Base-by-base conservation (phyloP, 352 stramenopile species). In the Pythium apleroticum region DNA sequence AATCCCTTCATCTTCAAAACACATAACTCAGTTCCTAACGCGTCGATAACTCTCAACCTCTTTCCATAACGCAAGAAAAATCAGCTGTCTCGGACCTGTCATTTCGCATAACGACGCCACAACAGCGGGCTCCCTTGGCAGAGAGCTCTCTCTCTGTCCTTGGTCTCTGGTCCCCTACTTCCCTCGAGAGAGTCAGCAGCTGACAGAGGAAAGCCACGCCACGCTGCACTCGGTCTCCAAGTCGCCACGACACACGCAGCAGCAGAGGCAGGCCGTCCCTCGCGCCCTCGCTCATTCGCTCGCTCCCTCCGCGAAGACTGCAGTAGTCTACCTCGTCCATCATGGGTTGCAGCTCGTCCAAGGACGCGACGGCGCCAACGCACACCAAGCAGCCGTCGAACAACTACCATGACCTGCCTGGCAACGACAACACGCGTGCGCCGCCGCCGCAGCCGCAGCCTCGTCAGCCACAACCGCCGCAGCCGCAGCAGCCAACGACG, bases 281-380 rank as follows among this genome's bases (percentile, higher is more conserved):
- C 2, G 35, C 35, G 10, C 14, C 35, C 35, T 41, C 35, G 35
- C 35, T 41, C 43, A 50, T 28, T 50, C 25, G 19, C 35, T 58
- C 45, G n/a, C 30, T 17, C 22, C 49, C 33, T 20, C 54, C 8
- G 31, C 22, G 14, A 31, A 41, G 7, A n/a, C 27, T 10, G 22
- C 43, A 52, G n/a, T 28, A 28, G 43, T 28, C n/a, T 30, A 52
- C 25, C 22, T 46, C 31, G 19, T 27, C 10, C 12, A 75, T 22
- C 27, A 83, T 83, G 78, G 78, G 76, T 60, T 74, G 77, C 56
- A 81, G 74, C 66, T 67, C 66, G 9, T 85, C 74, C 57, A 85
- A 85, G 66, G 64, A 66, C 48, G 14, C 41, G 17, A 55, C 46
- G 33, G 60, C 49, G 39, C 12, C 12, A 8, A 56, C 63, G 19